Percentiles rank a stretch among this genome's conserved stretches.
Conservation (phyloP, 495 filamentous ascomycete genomes). For the Aeminium ludgeri region DNA sequence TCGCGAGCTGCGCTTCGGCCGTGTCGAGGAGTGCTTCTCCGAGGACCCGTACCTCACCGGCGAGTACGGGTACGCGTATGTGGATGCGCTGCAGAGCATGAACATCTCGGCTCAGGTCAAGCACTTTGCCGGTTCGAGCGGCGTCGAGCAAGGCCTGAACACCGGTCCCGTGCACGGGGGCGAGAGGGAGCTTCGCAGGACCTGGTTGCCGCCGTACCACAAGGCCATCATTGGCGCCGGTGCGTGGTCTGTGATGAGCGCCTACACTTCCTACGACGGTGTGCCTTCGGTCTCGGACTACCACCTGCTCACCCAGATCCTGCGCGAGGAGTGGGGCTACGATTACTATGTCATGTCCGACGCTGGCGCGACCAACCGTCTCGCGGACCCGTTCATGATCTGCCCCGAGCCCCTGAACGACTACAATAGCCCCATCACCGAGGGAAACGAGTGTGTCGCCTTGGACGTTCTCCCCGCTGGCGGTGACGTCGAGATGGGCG, state of each 20-base stretch:
- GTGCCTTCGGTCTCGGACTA: slow-evolving; percentile 44
- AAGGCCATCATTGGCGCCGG: slow-evolving; percentile 50
- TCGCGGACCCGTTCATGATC: slow-evolving; percentile 45
- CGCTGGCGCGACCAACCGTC: slow-evolving; percentile 48
- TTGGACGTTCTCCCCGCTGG: slow-evolving; percentile 44
- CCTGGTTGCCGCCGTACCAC: slow-evolving; percentile 49
- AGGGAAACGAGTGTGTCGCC: slow-evolving; percentile 40
- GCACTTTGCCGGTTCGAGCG: slow-evolving; percentile 48
- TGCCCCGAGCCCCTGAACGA: slow-evolving; percentile 27
- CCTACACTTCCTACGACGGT: slow-evolving; percentile 55
- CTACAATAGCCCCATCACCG: slow-evolving; percentile 28
- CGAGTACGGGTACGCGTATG: slow-evolving; percentile 43
- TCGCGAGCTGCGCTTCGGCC: slow-evolving; percentile 48
- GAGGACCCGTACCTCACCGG: slow-evolving; percentile 48
- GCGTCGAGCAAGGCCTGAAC: slow-evolving; percentile 53
- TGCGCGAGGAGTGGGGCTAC: slow-evolving; percentile 52
- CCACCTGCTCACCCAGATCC: slow-evolving; percentile 46
- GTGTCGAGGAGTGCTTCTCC: slow-evolving; percentile 52
- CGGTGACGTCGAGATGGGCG: slow-evolving; percentile 51
- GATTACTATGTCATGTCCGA: slow-evolving; percentile 41
- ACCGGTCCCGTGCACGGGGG: slow-evolving; percentile 53
- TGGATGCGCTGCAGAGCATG: slow-evolving; percentile 42
- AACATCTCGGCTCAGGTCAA: slow-evolving; percentile 53
- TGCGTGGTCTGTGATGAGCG: slow-evolving; percentile 48
- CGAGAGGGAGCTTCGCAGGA: slow-evolving; percentile 48